Conservation (phyloP, 129 eudicot species). For the Chrysanthemum seticuspe region DNA sequence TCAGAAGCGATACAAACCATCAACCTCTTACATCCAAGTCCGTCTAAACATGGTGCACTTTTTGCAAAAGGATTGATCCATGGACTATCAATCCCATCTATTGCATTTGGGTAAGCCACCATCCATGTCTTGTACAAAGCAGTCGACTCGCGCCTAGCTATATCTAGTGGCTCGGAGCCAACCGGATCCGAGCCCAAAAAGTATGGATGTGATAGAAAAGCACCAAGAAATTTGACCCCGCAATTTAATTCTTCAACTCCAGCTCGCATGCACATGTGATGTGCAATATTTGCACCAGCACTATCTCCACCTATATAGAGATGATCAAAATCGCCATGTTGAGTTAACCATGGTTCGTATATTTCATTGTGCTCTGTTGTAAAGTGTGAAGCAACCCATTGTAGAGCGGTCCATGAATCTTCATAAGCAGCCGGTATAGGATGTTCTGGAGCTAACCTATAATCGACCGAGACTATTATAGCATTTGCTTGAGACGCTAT, state of each 20-base stretch:
- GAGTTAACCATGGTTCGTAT: slow-evolving; percentile 37
- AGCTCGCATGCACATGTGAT: slow-evolving; percentile 36
- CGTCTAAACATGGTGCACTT: slow-evolving; percentile 38
- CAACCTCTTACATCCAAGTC: slow-evolving; percentile 43
- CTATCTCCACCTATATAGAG: slow-evolving; percentile 47
- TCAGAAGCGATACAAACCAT: slow-evolving; percentile 56
- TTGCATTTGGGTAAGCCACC: slow-evolving; percentile 36
- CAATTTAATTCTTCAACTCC: slow-evolving; percentile 4
- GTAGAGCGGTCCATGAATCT: slow-evolving; percentile 55
- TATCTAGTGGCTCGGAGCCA: slow-evolving; percentile 20
- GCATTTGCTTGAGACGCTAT: slow-evolving; percentile 36
- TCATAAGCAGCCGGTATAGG: slow-evolving; percentile 53
- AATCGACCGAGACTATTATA: slow-evolving; percentile 49
- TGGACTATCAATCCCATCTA: slow-evolving; percentile 49
- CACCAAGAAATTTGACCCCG: slow-evolving; percentile 36
- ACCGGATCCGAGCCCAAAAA: slow-evolving; percentile 30
- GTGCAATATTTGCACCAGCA: slow-evolving; percentile 48
- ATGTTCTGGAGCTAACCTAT: slow-evolving; percentile 63
- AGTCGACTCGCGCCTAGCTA: neutral
- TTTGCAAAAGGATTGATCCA: slow-evolving; percentile 51
- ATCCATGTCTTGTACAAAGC: slow-evolving; percentile 35
- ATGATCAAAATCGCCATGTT: slow-evolving; percentile 36
- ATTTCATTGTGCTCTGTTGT: neutral
- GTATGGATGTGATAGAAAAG: slow-evolving; percentile 31
- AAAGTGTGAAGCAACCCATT: slow-evolving; percentile 45